These are phyloP conservation scores for Mortierella sp. DNA, from an alignment of 371 early-diverging fungal species.

Conservation along the genomic window DNA sequence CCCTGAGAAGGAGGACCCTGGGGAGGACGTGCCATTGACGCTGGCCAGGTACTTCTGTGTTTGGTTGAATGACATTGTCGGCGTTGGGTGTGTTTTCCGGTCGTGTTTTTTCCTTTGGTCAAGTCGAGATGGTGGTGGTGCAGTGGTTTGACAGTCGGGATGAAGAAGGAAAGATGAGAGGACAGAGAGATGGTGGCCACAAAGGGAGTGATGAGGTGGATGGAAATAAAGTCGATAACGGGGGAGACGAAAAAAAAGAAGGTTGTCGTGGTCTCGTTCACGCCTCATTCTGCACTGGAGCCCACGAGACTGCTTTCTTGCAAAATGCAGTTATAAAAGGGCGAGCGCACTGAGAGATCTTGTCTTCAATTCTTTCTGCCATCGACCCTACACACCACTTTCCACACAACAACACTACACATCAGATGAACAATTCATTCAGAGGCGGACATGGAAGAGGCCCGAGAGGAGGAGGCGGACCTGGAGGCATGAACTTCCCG, in stretches of 20 bases:
- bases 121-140: not conserved
- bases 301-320: not conserved
- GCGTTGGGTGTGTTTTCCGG: not conserved
- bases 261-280: not conserved
- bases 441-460: conserved; percentile 52
- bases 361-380: not conserved
- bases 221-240: not conserved
- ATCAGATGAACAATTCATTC: conserved; percentile 14
- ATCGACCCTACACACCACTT: too few relatives aligned
- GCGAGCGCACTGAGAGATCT: not conserved
- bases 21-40: conserved; percentile 47
- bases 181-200: too few relatives aligned
- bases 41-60: conserved; percentile 48
- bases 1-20: conserved; percentile 24
- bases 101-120: not conserved
- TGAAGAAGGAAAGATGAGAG: not conserved
- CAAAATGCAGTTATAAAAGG: not conserved
- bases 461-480: conserved; percentile 39
- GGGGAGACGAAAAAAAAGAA: not conserved
- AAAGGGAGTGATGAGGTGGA: too few relatives aligned
- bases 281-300: not conserved
- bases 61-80: conserved; percentile 34
- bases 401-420: not conserved
- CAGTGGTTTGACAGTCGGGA: not conserved
- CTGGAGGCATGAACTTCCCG: conserved; percentile 51